Evolutionary conservation across 208 protist genomes (phyloP), one percentile per base, ranked within the genome.

Genomic region (Crithidia bombi): DNA sequence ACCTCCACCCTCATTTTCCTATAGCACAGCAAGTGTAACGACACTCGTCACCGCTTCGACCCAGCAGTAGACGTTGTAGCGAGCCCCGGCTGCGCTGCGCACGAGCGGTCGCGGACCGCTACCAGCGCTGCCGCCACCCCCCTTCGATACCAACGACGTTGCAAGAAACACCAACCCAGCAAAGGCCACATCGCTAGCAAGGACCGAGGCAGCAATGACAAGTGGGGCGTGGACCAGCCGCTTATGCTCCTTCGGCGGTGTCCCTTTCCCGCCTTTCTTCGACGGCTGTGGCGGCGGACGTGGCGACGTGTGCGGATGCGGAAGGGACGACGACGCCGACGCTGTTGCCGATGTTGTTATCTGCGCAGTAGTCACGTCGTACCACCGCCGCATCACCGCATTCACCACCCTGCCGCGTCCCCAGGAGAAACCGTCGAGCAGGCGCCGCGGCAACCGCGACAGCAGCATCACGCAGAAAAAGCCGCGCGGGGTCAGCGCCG

Each of bases 31-130:
- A 5, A 70, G 4, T 1, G n/a, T 52, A n/a, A 56, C 15, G 5
- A 64, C 19, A 21, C 55, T 61, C 30, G 43, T 50, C 41, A 69
- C 33, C 28, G 47, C 46, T 30, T 65, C 46, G 19, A 58, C 55
- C 63, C 70, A 76, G 65, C 70, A 76, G 63, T 59, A 76, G 10
- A 41, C 19, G 32, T 65, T 51, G 63, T 76, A 76, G 30, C 52
- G 70, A 7, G 35, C 25, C 6, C 51, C 61, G 5, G 70, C 63
- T 14, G 46, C 28, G 32, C 65, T 69, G 21, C 15, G 46, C 43
- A 69, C 63, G n/a, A 76, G 44, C 33, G 36, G n/a, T 26, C 19
- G 46, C 36, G 35, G 43, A 6, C 23, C 26, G 25, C 28, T 23
- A 21, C 35, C 56, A 15, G 7, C 51, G 21, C 51, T 35, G 57